A percentile compares a stretch with the other conserved stretches of the same genome.
These are phyloP conservation scores for Phaseolus lunatus DNA, from an alignment of 306 rosid genomes.

Conservation along the genomic window DNA sequence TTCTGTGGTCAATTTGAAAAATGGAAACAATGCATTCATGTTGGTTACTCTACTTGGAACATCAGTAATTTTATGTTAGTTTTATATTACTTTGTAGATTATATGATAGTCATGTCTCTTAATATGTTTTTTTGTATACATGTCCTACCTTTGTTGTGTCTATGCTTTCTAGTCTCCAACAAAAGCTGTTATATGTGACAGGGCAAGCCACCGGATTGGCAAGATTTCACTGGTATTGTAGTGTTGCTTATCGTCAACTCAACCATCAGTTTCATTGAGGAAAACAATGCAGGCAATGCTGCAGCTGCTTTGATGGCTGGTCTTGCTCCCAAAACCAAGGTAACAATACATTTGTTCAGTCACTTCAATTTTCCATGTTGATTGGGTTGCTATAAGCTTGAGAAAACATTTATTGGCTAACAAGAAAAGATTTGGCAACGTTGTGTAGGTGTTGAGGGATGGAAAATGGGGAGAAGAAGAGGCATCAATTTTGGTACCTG, in stretches of 20 bases:
- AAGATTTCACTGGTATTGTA: constrained; percentile 75
- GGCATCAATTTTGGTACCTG: constrained; percentile 81
- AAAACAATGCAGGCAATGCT: constrained; percentile 88
- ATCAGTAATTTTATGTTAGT: too few relatives aligned
- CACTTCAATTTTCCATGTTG: not conserved
- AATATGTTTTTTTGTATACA: not conserved
- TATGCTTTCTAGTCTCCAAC: not conserved
- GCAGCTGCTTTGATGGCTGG: constrained; percentile 95
- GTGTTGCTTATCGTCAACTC: constrained; percentile 74
- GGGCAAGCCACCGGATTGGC: constrained; percentile 93
- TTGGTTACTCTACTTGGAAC: not conserved
- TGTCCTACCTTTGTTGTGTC: not conserved
- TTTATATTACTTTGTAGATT: too few relatives aligned
- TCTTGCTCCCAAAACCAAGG: constrained; percentile 94
- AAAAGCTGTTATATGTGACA: constrained; percentile 34
- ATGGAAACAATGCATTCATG: not conserved
- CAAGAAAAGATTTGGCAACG: too few relatives aligned
- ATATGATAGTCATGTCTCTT: not conserved
- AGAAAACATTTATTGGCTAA: too few relatives aligned
- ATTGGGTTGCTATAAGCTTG: too few relatives aligned
- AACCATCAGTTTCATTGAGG: constrained; percentile 86
- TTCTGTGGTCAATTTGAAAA: not conserved
- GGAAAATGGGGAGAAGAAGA: constrained; percentile 83
- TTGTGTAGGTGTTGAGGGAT: constrained; percentile 69
- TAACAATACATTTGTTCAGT: constrained; percentile 27